Base-by-base conservation (phyloP, 2,329 filamentous ascomycete genomes). In the Stachybotrys chartarum region DNA sequence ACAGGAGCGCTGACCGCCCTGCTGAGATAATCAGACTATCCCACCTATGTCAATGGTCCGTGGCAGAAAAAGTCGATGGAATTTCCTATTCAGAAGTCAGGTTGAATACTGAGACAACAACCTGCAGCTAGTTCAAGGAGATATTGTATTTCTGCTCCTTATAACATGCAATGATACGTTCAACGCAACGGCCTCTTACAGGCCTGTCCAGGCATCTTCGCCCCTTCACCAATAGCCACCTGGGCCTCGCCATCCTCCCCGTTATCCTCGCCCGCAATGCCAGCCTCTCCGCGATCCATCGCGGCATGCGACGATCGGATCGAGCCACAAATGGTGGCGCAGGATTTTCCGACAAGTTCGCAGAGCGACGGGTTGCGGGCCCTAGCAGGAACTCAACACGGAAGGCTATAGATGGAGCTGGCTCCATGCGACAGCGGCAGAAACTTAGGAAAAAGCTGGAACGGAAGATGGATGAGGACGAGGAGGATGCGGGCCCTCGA, bases 271-370 rank as follows among this genome's bases (percentile, higher is more conserved):
- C 14, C 35, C 35, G 35, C 5, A 10, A 42, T 42, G 35, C 69
- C 31, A 70, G 66, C 47, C 77, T 90, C 57, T 87, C 86, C 10
- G 87, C 86, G 48, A 91, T 91, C 64, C 81, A 84, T 60, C 77
- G 80, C 50, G 87, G 87, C 14, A 75, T 90, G 54, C 82, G 84
- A 49, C 64, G 73, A 68, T 69, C 81, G 61, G 60, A 77, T 64
- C 62, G 68, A 58, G 68, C 60, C 45, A 64, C 67, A 50, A 62
- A 61, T 56, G 65, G 66, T 31, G 61, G 62, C 35, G 7, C 55
- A 53, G 51, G 60, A 47, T 49, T 53, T 54, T 57, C 57, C 51
- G 45, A 42, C 44, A 54, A 16, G 53, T 58, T 17, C 45, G 3
- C 45, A 17, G 16, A n/a, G 45, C 45, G 45, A 24, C 2, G 24